These are phyloP conservation scores for Alternaria infectoria DNA, from an alignment of 2,329 filamentous ascomycete species.

Conservation along the genomic window DNA sequence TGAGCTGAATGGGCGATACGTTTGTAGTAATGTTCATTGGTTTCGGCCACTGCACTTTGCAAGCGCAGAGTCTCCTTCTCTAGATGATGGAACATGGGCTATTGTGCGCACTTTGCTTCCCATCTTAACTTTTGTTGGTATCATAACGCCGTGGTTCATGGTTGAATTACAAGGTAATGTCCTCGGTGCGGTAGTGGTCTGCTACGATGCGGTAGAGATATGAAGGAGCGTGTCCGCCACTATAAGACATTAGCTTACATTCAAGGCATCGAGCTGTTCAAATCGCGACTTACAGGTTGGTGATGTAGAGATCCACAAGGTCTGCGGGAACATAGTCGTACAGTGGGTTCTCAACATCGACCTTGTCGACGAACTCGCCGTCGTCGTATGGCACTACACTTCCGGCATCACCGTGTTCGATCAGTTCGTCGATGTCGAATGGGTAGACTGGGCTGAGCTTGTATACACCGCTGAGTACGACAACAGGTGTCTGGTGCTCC, in stretches of 20 bases:
- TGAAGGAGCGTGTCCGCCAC: slow-evolving; percentile 71
- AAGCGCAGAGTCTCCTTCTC: neutral
- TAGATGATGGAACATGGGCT: neutral
- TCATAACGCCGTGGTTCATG: slow-evolving; percentile 1
- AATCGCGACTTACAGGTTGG: slow-evolving; percentile 71
- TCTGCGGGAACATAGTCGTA: slow-evolving; percentile 84
- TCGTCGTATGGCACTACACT: slow-evolving; percentile 79
- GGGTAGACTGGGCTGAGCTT: slow-evolving; percentile 91
- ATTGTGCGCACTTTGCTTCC: neutral
- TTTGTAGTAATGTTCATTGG: neutral
- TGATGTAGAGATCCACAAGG: slow-evolving; percentile 80
- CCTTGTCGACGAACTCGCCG: slow-evolving; percentile 76
- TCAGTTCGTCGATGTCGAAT: slow-evolving; percentile 78
- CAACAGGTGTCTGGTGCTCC: slow-evolving; percentile 80
- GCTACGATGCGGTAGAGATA: slow-evolving; percentile 76
- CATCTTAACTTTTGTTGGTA: neutral
- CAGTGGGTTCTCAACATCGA: slow-evolving; percentile 78
- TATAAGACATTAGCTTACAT: slow-evolving; percentile 38
- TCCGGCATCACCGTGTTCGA: slow-evolving; percentile 85
- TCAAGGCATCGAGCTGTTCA: neutral
- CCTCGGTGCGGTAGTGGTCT: slow-evolving; percentile 77
- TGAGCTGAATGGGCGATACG: neutral
- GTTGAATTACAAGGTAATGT: slow-evolving; percentile 60
- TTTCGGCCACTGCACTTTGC: neutral
- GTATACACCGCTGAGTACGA: slow-evolving; percentile 90